These are phyloP conservation scores for Glycine tomentella DNA, from an alignment of 306 rosid genomes.

Conservation along the genomic window DNA sequence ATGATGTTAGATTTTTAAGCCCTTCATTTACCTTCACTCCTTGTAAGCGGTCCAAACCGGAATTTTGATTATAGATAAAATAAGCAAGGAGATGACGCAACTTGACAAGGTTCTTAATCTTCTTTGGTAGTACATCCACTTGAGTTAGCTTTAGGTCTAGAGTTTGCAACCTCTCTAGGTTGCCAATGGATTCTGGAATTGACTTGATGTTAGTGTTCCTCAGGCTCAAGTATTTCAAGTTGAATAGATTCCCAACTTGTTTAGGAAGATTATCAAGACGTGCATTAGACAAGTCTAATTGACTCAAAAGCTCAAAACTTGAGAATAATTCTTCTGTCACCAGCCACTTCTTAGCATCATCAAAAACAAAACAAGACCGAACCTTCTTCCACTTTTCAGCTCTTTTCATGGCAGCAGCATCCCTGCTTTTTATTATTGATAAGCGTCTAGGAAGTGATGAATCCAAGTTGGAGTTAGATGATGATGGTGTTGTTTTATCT, in stretches of 20 bases:
- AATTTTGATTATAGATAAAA: background rate
- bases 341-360: background rate
- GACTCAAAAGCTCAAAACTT: background rate
- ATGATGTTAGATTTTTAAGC: background rate
- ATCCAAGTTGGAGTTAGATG: background rate
- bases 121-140: background rate
- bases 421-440: background rate
- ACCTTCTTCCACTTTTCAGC: background rate
- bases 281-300: background rate
- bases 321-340: background rate
- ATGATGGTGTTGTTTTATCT: background rate
- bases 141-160: background rate
- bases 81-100: slow-evolving; percentile 17
- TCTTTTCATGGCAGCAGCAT: background rate
- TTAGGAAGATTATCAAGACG: slow-evolving; percentile 15
- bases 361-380: background rate
- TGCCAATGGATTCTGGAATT: slow-evolving; percentile 41
- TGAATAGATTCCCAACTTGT: slow-evolving; percentile 6
- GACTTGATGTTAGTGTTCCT: slow-evolving; percentile 1
- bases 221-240: slow-evolving; percentile 45
- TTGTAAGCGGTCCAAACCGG: background rate
- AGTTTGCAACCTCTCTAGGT: slow-evolving; percentile 27
- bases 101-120: background rate
- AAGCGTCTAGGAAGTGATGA: background rate
- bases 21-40: background rate